A percentile compares a stretch with the other conserved stretches of the same genome.
Evolutionary conservation across 257 asterid genomes (phyloP).

Genomic region (Henckelia pumila): DNA sequence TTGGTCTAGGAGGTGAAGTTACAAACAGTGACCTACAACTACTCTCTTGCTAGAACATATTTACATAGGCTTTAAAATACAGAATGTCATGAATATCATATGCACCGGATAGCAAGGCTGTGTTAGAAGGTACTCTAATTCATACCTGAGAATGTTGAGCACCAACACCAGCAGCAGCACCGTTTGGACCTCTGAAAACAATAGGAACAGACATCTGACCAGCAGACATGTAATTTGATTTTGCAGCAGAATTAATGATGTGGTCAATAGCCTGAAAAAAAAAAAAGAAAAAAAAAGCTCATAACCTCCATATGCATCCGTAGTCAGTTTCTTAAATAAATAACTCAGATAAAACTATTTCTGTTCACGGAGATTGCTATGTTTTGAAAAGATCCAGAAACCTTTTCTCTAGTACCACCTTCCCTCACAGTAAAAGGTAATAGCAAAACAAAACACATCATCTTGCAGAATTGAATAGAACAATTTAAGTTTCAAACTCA

Average conservation of each 20-base stretch:
- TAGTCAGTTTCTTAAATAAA: not conserved
- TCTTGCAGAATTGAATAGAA: not conserved
- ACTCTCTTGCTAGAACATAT: not conserved
- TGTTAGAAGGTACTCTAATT: slow-evolving; percentile 1
- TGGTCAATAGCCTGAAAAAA: slow-evolving; percentile 81
- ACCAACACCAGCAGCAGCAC: slow-evolving; percentile 96
- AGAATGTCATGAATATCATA: not conserved
- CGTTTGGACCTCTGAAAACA: slow-evolving; percentile 92
- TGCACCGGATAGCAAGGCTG: slow-evolving; percentile 5
- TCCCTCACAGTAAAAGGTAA: slow-evolving; percentile 4
- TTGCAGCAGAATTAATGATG: slow-evolving; percentile 89
- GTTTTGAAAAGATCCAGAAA: slow-evolving; percentile 16
- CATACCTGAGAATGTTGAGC: slow-evolving; percentile 94
- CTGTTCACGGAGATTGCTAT: slow-evolving; percentile 11
- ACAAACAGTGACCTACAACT: not conserved
- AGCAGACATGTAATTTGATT: slow-evolving; percentile 84
- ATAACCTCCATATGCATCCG: slow-evolving; percentile 9
- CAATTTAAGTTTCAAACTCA: not conserved
- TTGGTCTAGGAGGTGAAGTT: not conserved
- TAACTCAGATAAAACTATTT: slow-evolving; percentile 1
- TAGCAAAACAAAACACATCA: not conserved
- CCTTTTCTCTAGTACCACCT: not conserved
- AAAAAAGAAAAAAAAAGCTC: not conserved
- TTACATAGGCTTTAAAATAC: not conserved
- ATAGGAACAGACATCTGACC: slow-evolving; percentile 84